Evolutionary conservation across 129 eudicot genomes (phyloP).

Genomic region (Arctium minus): DNA sequence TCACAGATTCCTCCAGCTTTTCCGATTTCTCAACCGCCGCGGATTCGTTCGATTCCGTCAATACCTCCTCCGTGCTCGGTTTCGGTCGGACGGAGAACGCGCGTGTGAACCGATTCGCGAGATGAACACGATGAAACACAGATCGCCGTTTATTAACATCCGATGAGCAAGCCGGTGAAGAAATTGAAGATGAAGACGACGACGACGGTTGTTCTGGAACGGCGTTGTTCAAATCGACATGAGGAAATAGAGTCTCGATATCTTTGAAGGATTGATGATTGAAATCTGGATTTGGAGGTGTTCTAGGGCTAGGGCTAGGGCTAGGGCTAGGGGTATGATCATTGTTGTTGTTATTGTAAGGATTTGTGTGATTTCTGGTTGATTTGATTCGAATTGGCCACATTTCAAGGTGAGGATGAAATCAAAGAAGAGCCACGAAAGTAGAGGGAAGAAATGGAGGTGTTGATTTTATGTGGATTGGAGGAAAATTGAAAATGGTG

Average conservation of each 20-base stretch:
- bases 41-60: neutral
- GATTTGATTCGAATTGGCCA: slow-evolving; percentile 56
- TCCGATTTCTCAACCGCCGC: slow-evolving; percentile 9
- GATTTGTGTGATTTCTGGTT: neutral
- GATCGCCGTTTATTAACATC: slow-evolving; percentile 20
- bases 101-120: slow-evolving; percentile 43
- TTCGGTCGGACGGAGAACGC: slow-evolving; percentile 34
- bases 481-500: neutral
- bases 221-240: slow-evolving; percentile 3
- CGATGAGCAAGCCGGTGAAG: slow-evolving; percentile 5
- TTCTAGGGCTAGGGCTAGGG: slow-evolving; percentile 11
- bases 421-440: neutral
- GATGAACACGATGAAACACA: slow-evolving; percentile 72
- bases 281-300: slow-evolving; percentile 34
- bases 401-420: slow-evolving; percentile 33
- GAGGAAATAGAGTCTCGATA: slow-evolving; percentile 44
- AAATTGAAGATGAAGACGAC: neutral
- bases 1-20: neutral
- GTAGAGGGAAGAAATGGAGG: neutral
- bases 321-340: slow-evolving; percentile 7
- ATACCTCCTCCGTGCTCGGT: neutral
- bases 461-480: neutral
- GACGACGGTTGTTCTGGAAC: slow-evolving; percentile 1
- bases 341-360: neutral
- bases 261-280: slow-evolving; percentile 59